Evolutionary conservation across 1,284 basidiomycete genomes (phyloP), one percentile per base, ranked within the genome.

Genomic region (Salmacisia buchloeana): DNA sequence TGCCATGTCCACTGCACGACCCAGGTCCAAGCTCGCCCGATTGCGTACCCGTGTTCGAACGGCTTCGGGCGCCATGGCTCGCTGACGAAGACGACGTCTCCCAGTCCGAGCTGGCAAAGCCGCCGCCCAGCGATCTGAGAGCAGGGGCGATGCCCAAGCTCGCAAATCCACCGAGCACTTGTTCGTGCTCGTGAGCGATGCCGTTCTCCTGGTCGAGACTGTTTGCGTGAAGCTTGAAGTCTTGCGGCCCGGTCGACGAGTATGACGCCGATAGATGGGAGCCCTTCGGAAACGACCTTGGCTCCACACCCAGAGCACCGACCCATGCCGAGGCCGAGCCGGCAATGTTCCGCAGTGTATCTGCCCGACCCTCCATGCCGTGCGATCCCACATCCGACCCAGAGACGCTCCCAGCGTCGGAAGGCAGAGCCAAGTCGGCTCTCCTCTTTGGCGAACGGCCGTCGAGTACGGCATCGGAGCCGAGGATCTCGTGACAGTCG

Each of bases 401-500:
- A n/a, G n/a, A n/a, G n/a, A n/a, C n/a, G 33, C 31, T 13, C n/a
- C 21, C 34, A 61, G 27, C 15, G 27, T 60, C 59, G 7, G 27
- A 27, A 54, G n/a, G 15, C 12, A 38, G n/a, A 4, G 58, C 21
- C 58, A 43, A 25, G 15, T 34, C 64, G 61, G n/a, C 65, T 61
- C 35, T 63, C 61, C 59, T 60, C 4, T 61, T 61, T 18, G 45
- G 52, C 4, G 45, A 46, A 2, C 31, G 45, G 25, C 67, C 64
- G 21, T 60, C 61, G 52, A 73, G 67, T 1, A 73, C 43, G 21
- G 45, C 63, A 10, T 72, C 67, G 4, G 71, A 66, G 15, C 62
- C 57, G 58, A 71, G 60, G 56, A 76, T 76, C 56, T 74, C 69
- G 62, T 69, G 63, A 31, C 69, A 68, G 46, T 73, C 73, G 45